phyloP scores from a whole-genome alignment of 2,329 filamentous ascomycete genomes.

The Trichoderma simmonsii region DNA sequence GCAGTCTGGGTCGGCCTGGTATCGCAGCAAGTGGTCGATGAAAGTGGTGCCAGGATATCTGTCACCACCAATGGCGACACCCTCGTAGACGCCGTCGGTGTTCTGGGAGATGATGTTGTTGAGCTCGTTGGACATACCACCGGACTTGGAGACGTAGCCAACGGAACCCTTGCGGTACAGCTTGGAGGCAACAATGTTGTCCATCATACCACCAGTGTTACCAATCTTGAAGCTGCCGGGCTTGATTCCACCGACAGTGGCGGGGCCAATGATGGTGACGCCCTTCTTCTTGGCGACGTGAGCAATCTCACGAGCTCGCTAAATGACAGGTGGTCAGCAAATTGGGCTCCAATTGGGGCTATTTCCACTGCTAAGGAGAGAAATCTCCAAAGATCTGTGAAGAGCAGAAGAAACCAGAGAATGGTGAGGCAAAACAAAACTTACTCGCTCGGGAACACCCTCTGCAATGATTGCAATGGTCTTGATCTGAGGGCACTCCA shows the following conservation, averaged over 20 bases:
- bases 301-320: constrained; percentile 97
- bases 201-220: constrained; percentile 99
- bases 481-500: constrained; percentile 95
- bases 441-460: constrained; percentile 95
- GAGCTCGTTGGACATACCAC: constrained; percentile 99
- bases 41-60: constrained; percentile 98
- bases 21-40: constrained; percentile 96
- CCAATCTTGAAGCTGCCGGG: constrained; percentile 99
- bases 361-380: background rate
- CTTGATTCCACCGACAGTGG: constrained; percentile 99
- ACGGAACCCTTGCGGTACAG: constrained; percentile 99
- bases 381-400: background rate
- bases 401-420: background rate
- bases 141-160: constrained; percentile 99
- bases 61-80: constrained; percentile 98
- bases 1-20: constrained; percentile 94
- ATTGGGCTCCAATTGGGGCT: constrained; percentile 22
- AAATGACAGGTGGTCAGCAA: constrained; percentile 11
- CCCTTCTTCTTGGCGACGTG: constrained; percentile 97
- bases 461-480: constrained; percentile 99
- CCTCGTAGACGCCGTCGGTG: constrained; percentile 98
- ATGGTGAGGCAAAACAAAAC: constrained; percentile 32
- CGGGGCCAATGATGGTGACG: constrained; percentile 96
- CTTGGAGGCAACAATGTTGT: constrained; percentile 99
- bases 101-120: constrained; percentile 99